Percentiles rank a stretch among this genome's conserved stretches.
Evolutionary conservation across 352 stramenopile genomes (phyloP).

Genomic region (Lagenidium sp.): DNA sequence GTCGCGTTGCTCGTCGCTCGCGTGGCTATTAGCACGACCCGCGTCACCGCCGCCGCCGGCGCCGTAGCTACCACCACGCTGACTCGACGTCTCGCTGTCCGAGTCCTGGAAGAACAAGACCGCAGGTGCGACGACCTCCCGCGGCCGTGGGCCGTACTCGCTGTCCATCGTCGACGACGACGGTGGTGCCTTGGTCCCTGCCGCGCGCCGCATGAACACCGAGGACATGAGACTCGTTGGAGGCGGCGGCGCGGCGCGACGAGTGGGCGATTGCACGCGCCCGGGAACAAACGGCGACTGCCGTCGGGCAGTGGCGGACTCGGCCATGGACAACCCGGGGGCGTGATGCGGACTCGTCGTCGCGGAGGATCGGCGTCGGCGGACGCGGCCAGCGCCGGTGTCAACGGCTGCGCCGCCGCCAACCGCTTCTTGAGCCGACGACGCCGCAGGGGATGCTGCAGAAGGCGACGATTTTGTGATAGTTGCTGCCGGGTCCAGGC

Average conservation of each 20-base stretch:
- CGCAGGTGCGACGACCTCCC: background rate
- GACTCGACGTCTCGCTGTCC: conserved; percentile 9
- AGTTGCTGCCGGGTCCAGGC: background rate
- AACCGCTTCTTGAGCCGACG: background rate
- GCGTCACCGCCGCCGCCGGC: no score
- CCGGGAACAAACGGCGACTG: no score
- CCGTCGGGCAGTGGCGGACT: no score
- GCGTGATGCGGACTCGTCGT: background rate
- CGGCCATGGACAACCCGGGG: no score
- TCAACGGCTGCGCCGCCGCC: no score
- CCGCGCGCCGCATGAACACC: conserved; percentile 9
- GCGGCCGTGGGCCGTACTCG: background rate
- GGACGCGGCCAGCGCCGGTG: no score
- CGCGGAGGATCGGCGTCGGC: background rate
- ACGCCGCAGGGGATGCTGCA: background rate
- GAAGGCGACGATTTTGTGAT: background rate
- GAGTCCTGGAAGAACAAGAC: conserved; percentile 18
- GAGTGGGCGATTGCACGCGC: background rate
- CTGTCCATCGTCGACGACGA: background rate
- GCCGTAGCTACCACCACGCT: background rate
- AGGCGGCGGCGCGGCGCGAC: background rate
- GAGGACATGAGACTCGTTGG: conserved; percentile 1
- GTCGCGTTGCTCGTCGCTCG: background rate
- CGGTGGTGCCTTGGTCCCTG: background rate
- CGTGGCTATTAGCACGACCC: no score